Percentiles rank a stretch among this genome's conserved stretches.
phyloP scores from a whole-genome alignment of 768 basidiomycete genomes.

The Auriculariales sp. region DNA sequence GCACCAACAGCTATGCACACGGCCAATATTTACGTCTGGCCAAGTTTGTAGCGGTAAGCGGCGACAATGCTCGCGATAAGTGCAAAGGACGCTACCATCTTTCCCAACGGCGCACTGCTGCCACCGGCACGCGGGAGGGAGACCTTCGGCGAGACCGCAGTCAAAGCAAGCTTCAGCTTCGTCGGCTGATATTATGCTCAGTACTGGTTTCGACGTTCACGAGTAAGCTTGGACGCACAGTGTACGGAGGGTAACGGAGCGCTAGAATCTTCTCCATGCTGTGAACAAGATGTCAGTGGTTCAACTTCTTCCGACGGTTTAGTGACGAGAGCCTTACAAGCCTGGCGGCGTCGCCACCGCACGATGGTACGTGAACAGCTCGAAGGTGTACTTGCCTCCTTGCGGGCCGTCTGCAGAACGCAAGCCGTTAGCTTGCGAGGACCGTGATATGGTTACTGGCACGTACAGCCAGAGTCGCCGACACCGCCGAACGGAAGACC shows the following conservation, averaged over 20 bases:
- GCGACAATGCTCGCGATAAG: not conserved
- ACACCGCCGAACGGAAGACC: slow-evolving; percentile 69
- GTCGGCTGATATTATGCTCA: not conserved
- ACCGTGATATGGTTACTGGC: not conserved
- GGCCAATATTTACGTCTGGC: too few relatives aligned
- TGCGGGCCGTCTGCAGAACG: slow-evolving; percentile 39
- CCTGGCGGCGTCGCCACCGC: slow-evolving; percentile 31
- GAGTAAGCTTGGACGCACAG: slow-evolving; percentile 5
- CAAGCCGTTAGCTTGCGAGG: not conserved
- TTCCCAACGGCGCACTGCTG: not conserved
- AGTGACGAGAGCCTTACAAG: slow-evolving; percentile 17
- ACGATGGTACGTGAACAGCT: slow-evolving; percentile 64
- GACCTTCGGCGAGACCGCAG: not conserved
- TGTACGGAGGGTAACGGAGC: slow-evolving; percentile 24
- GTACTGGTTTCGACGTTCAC: not conserved
- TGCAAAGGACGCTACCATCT: not conserved
- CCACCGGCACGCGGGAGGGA: not conserved
- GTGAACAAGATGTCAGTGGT: not conserved
- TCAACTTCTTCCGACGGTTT: not conserved
- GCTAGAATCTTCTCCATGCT: slow-evolving; percentile 22
- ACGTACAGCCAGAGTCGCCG: slow-evolving; percentile 58
- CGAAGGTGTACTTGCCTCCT: slow-evolving; percentile 62
- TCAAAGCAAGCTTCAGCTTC: not conserved
- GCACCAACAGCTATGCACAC: too few relatives aligned
- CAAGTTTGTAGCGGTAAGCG: too few relatives aligned